Evolutionary conservation across 1,284 basidiomycete genomes (phyloP), one percentile per base, ranked within the genome.

Genomic region (Ustilago trichophora): DNA sequence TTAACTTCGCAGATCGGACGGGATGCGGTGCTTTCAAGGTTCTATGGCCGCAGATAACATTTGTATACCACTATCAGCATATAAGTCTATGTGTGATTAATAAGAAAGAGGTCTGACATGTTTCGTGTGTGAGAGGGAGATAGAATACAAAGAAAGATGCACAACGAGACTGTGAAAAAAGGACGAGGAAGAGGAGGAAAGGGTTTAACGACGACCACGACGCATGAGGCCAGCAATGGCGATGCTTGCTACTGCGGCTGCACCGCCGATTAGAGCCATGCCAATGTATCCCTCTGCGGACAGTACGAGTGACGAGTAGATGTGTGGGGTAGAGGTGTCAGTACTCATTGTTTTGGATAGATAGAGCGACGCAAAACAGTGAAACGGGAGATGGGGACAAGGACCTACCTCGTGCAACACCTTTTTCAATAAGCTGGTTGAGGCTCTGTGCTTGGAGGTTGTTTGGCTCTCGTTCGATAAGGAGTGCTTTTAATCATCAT

Each of bases 371-470:
- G n/a, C n/a, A n/a, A n/a, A n/a, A n/a, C n/a, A n/a, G n/a, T n/a
- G n/a, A n/a, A n/a, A n/a, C n/a, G n/a, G 25, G 18, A 11, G 15
- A 9, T 11, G 24, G 34, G n/a, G 25, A 25, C 4, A 12, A 46
- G 24, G 15, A 82, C 85, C 53, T 67, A 92, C 93, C 95, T 85
- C 88, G 87, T 36, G 91, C 86, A 33, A 96, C 90, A 21, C 89
- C 91, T 73, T 88, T 87, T 64, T 98, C 94, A 63, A 98, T 96
- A 44, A 98, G 85, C 34, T 86, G 84, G 6, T 86, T 86, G 38
- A 98, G 85, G 64, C 91, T 93, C 74, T 91, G 89, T 9, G 93
- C 92, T 83, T 98, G 96, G 73, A 97, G 83, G 81, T 99, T 99
- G 49, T 88, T 85, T 0, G 96, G 95, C 82, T 99, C 96, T 81